phyloP scores from a whole-genome alignment of 306 rosid genomes.

The Amphicarpaea edgeworthii region DNA sequence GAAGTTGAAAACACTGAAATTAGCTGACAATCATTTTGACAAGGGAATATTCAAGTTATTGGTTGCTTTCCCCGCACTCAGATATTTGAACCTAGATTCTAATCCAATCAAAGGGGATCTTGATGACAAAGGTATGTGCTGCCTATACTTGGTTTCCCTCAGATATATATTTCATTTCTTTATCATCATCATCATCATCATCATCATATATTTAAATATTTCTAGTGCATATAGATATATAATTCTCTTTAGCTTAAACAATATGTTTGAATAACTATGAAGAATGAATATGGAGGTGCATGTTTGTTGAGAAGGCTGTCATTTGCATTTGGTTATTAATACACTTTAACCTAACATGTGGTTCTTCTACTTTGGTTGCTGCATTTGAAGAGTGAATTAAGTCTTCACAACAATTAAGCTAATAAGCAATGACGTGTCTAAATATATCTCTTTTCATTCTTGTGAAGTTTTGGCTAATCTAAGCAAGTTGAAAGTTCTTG shows the following conservation, averaged over 20 bases:
- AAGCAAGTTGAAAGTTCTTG: conserved; percentile 5
- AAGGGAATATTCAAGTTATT: neutral
- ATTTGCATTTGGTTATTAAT: no score
- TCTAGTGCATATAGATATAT: no score
- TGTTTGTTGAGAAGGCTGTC: no score
- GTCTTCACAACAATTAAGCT: neutral
- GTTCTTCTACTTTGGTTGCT: neutral
- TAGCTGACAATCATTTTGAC: neutral
- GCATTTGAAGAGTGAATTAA: neutral
- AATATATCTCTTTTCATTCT: neutral
- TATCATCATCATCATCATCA: neutral
- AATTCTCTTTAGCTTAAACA: no score
- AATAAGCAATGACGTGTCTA: neutral
- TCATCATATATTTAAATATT: no score
- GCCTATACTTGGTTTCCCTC: neutral
- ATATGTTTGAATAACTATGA: neutral
- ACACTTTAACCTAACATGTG: no score
- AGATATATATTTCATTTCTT: neutral
- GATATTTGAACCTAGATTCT: neutral
- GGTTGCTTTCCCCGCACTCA: neutral
- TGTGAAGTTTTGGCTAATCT: conserved; percentile 6
- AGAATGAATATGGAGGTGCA: neutral
- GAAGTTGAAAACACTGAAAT: neutral
- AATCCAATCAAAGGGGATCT: neutral
- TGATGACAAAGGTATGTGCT: neutral